These are phyloP conservation scores for Seminavis robusta DNA, from an alignment of 108 stramenopile genomes.

Conservation along the genomic window DNA sequence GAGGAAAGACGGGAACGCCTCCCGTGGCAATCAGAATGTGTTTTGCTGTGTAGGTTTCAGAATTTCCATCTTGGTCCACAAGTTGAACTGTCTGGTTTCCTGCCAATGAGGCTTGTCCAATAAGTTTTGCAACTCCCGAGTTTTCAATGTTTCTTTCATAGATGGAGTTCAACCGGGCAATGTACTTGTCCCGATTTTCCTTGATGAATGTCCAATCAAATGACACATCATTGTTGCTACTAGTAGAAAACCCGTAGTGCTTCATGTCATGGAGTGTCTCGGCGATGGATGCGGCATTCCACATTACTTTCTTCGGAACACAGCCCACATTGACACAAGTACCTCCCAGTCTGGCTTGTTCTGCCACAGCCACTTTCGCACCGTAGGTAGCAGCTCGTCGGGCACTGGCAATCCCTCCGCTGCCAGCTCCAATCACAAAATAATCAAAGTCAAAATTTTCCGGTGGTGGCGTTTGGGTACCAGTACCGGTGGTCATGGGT, in stretches of 20 bases:
- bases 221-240: constrained; percentile 12
- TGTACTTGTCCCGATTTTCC: constrained; percentile 79
- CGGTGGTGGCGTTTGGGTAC: too few relatives aligned
- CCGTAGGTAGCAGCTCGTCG: constrained; percentile 85
- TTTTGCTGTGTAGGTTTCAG: constrained; percentile 34
- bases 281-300: constrained; percentile 64
- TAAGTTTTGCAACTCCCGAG: constrained; percentile 47
- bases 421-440: constrained; percentile 82
- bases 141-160: constrained; percentile 68
- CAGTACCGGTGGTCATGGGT: too few relatives aligned
- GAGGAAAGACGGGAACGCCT: constrained; percentile 70
- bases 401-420: constrained; percentile 75
- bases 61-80: constrained; percentile 15
- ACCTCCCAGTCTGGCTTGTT: constrained; percentile 81
- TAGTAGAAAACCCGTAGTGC: constrained; percentile 33
- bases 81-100: constrained; percentile 59
- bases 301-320: constrained; percentile 99
- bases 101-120: constrained; percentile 51
- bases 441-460: constrained; percentile 84
- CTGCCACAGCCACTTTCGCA: constrained; percentile 81
- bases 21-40: constrained; percentile 92
- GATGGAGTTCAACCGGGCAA: constrained; percentile 78
- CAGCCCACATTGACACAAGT: constrained; percentile 98
- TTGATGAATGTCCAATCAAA: constrained; percentile 85
- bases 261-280: constrained; percentile 59